phyloP scores from a whole-genome alignment of 441 rosid genomes.

The Arabidopsis lyrata region DNA sequence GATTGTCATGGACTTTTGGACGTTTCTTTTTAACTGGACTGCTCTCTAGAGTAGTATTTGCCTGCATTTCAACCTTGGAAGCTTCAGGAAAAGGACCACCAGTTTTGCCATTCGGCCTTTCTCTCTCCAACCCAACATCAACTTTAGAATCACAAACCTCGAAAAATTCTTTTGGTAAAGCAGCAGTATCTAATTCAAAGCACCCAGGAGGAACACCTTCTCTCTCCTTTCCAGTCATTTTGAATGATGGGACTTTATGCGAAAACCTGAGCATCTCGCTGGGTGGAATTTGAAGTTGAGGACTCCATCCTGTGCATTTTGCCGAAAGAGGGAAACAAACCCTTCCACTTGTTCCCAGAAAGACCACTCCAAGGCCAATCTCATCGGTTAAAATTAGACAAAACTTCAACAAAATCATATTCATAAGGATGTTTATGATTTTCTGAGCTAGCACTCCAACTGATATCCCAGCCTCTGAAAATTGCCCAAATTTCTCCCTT shows the following conservation, averaged over 20 bases:
- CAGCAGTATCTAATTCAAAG: conserved; percentile 65
- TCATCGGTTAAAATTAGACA: conserved; percentile 59
- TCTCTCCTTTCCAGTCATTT: conserved; percentile 65
- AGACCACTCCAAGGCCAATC: conserved; percentile 61
- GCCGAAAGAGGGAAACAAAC: conserved; percentile 59
- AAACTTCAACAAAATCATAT: conserved; percentile 80
- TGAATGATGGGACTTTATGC: conserved; percentile 61
- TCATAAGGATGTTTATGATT: conserved; percentile 50
- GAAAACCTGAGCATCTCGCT: conserved; percentile 61
- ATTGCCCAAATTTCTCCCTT: conserved; percentile 87
- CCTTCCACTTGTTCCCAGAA: conserved; percentile 81
- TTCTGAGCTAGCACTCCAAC: conserved; percentile 56
- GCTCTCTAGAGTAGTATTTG: conserved; percentile 31
- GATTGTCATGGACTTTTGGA: conserved; percentile 41
- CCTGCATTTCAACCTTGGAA: conserved; percentile 39
- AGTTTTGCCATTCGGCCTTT: conserved; percentile 30
- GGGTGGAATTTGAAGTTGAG: conserved; percentile 47
- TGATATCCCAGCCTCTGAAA: conserved; percentile 75
- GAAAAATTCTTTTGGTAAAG: conserved; percentile 51
- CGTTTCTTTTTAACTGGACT: conserved; percentile 40
- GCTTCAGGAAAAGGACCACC: conserved; percentile 31
- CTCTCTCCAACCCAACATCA: conserved; percentile 37
- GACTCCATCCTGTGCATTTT: conserved; percentile 39
- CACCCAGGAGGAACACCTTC: conserved; percentile 65
- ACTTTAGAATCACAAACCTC: conserved; percentile 37